phyloP scores from a whole-genome alignment of 2,329 filamentous ascomycete genomes.

The Corynespora cassiicola region DNA sequence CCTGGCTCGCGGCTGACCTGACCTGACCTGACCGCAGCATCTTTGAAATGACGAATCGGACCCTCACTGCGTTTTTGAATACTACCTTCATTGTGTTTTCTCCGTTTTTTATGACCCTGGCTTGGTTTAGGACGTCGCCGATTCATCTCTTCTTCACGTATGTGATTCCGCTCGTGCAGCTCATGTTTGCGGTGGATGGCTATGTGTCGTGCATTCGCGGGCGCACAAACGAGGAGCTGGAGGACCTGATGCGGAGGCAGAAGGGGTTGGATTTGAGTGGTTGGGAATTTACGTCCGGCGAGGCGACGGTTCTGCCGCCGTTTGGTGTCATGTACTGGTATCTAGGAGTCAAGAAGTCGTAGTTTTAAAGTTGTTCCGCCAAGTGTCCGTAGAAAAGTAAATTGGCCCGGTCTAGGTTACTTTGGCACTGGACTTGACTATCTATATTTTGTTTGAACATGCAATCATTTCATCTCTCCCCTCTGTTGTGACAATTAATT shows the following conservation, averaged over 20 bases:
- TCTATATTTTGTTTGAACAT: too few relatives aligned
- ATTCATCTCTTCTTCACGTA: constrained; percentile 14
- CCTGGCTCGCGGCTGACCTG: neutral
- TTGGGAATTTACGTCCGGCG: constrained; percentile 3
- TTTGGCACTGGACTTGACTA: too few relatives aligned
- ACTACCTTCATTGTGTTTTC: constrained; percentile 9
- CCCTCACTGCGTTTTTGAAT: constrained; percentile 6
- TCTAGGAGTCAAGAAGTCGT: neutral
- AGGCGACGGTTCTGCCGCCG: constrained; percentile 1
- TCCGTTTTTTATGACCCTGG: constrained; percentile 8
- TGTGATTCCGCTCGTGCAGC: constrained; percentile 10
- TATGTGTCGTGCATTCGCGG: constrained; percentile 13
- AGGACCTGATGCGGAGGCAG: constrained; percentile 1
- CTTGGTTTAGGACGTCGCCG: constrained; percentile 6
- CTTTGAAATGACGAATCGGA: constrained; percentile 17
- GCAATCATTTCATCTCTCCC: too few relatives aligned
- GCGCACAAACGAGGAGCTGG: constrained; percentile 3
- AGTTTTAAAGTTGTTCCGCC: too few relatives aligned
- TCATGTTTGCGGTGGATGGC: constrained; percentile 13
- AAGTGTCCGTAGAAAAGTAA: too few relatives aligned
- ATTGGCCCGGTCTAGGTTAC: too few relatives aligned
- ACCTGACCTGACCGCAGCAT: constrained; percentile 5
- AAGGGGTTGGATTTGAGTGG: constrained; percentile 1
- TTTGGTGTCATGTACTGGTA: constrained; percentile 6
- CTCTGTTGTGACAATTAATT: too few relatives aligned